These are phyloP conservation scores for Garcia nutans DNA, from an alignment of 345 rosid species.

Conservation along the genomic window DNA sequence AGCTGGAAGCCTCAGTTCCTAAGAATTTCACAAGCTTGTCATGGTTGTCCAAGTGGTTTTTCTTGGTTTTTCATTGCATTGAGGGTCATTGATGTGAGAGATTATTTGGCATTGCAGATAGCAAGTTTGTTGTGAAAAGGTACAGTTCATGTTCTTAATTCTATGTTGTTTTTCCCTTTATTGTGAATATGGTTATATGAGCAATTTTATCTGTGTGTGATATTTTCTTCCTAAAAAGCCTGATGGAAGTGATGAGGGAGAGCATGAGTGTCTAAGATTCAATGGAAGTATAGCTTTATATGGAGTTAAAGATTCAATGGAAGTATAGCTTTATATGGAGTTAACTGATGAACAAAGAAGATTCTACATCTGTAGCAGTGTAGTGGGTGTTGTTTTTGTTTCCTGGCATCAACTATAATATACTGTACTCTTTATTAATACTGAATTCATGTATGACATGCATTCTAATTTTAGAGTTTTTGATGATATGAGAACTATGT, in stretches of 20 bases:
- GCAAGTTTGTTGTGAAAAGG: conserved; percentile 23
- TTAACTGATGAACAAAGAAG: background rate
- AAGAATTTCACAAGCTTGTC: conserved; percentile 8
- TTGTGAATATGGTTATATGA: background rate
- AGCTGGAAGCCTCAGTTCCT: conserved; percentile 9
- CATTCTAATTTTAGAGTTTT: background rate
- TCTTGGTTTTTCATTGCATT: conserved; percentile 10
- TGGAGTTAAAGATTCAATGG: background rate
- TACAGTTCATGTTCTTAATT: conserved; percentile 16
- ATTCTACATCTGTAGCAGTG: background rate
- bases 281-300: background rate
- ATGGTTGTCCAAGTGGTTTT: conserved; percentile 10
- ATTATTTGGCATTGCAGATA: conserved; percentile 19
- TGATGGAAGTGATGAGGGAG: background rate
- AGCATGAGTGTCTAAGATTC: background rate
- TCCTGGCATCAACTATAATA: background rate
- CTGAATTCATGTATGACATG: background rate
- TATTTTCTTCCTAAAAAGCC: background rate
- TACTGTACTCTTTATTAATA: background rate
- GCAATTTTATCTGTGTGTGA: background rate
- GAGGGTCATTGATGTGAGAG: conserved; percentile 21
- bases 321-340: background rate
- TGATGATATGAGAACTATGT: background rate
- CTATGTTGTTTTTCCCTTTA: background rate
- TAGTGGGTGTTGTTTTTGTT: background rate